Percentiles rank a stretch among this genome's conserved stretches.
phyloP scores from a whole-genome alignment of 208 protist species.

The Crithidia acanthocephali region DNA sequence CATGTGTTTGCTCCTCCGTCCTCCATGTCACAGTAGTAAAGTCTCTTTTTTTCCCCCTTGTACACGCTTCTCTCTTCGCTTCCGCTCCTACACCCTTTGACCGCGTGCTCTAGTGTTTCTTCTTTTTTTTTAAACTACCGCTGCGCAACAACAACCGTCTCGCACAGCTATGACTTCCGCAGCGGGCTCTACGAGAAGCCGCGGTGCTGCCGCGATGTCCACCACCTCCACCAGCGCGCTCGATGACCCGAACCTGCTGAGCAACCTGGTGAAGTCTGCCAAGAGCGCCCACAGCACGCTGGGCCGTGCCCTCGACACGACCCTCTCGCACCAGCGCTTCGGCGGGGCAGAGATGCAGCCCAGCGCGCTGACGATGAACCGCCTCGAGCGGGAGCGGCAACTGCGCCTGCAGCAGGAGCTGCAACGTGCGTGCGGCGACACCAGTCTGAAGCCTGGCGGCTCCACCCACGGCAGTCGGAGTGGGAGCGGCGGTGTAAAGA shows the following conservation, averaged over 20 bases:
- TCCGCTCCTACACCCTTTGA: no score
- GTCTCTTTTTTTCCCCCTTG: no score
- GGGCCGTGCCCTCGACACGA: slow-evolving; percentile 64
- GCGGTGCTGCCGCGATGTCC: background rate
- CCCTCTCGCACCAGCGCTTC: slow-evolving; percentile 44
- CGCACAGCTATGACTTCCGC: background rate
- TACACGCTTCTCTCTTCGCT: no score
- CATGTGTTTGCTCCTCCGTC: no score
- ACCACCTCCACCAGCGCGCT: slow-evolving; percentile 19
- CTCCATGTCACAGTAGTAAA: no score
- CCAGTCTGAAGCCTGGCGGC: slow-evolving; percentile 2
- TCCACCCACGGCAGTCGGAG: background rate
- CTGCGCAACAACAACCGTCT: no score
- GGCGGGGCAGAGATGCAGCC: slow-evolving; percentile 41
- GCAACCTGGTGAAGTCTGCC: slow-evolving; percentile 46
- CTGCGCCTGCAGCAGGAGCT: slow-evolving; percentile 56
- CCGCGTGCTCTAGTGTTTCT: no score
- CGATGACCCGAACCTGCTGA: slow-evolving; percentile 61
- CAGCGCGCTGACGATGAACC: slow-evolving; percentile 58
- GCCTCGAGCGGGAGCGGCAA: slow-evolving; percentile 44
- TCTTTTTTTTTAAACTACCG: no score
- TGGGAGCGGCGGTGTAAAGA: no score
- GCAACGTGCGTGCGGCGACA: slow-evolving; percentile 40
- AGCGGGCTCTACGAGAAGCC: background rate
- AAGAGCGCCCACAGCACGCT: slow-evolving; percentile 68